These are phyloP conservation scores for Apiotrichum brassicae DNA, from an alignment of 1,284 basidiomycete species.

Conservation along the genomic window DNA sequence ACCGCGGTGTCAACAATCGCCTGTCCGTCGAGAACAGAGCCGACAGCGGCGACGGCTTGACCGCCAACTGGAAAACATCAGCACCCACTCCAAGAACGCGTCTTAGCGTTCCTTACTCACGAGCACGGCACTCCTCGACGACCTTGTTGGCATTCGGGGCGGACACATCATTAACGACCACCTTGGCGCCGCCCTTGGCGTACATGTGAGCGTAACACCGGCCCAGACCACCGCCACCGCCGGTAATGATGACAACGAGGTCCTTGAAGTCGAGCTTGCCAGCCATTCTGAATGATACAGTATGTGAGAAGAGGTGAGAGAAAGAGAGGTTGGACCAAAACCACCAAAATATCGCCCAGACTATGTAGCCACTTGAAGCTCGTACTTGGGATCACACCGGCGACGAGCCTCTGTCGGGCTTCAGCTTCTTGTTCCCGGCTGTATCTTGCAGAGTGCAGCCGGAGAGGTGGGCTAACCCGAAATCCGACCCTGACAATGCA, in stretches of 20 bases:
- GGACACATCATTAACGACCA: conserved; percentile 94
- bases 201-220: conserved; percentile 85
- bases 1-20: conserved; percentile 78
- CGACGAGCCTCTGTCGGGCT: no score
- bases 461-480: no score
- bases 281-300: conserved; percentile 8
- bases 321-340: no score
- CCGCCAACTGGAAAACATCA: conserved; percentile 63
- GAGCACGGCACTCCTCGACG: conserved; percentile 78
- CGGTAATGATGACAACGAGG: conserved; percentile 89
- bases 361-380: no score
- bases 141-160: conserved; percentile 82
- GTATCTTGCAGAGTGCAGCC: no score
- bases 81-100: not conserved
- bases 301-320: not conserved
- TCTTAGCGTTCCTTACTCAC: conserved; percentile 53
- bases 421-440: no score
- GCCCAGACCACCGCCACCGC: conserved; percentile 91
- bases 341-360: no score
- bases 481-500: no score
- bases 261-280: conserved; percentile 61
- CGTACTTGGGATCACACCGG: no score
- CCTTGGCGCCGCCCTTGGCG: conserved; percentile 81
- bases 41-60: conserved; percentile 76
- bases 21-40: conserved; percentile 81